Conservation (phyloP, 495 filamentous ascomycete species). For the Tuber indicum region DNA sequence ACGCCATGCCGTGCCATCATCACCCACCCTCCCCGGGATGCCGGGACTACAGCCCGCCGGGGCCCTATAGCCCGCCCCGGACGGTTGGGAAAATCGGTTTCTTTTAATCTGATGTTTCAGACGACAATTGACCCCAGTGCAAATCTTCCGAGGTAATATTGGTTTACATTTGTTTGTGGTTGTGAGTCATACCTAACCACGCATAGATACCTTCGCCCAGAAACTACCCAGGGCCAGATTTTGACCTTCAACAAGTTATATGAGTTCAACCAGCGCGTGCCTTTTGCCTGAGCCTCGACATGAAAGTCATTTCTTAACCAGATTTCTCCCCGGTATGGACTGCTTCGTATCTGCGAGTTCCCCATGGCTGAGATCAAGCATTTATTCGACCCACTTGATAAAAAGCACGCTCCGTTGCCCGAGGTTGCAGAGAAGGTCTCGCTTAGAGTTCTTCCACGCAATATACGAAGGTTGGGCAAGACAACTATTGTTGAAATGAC, state of each 20-base stretch:
- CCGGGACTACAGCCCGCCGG: too few relatives aligned
- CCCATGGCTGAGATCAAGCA: constrained; percentile 80
- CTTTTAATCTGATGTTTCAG: constrained; percentile 76
- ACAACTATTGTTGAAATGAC: constrained; percentile 50
- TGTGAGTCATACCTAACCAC: not conserved
- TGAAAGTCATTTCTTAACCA: constrained; percentile 77
- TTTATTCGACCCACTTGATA: constrained; percentile 68
- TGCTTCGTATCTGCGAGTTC: constrained; percentile 74
- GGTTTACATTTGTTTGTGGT: not conserved
- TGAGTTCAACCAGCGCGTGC: constrained; percentile 66
- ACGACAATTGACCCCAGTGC: constrained; percentile 65
- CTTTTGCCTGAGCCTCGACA: constrained; percentile 70
- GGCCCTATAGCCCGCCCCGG: too few relatives aligned
- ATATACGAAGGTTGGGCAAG: constrained; percentile 56
- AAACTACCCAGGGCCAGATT: constrained; percentile 72
- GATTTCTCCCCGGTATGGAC: constrained; percentile 64
- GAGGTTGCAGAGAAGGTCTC: constrained; percentile 58
- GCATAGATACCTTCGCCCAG: constrained; percentile 56
- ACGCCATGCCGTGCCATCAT: too few relatives aligned
- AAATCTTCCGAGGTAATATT: constrained; percentile 45
- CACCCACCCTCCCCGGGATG: too few relatives aligned
- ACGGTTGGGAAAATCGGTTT: too few relatives aligned
- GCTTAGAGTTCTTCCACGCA: constrained; percentile 54
- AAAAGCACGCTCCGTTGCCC: constrained; percentile 63
- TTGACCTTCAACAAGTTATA: constrained; percentile 67